These are phyloP conservation scores for Saccharomycopsis amapae DNA, from an alignment of 805 yeast genomes.

Conservation along the genomic window DNA sequence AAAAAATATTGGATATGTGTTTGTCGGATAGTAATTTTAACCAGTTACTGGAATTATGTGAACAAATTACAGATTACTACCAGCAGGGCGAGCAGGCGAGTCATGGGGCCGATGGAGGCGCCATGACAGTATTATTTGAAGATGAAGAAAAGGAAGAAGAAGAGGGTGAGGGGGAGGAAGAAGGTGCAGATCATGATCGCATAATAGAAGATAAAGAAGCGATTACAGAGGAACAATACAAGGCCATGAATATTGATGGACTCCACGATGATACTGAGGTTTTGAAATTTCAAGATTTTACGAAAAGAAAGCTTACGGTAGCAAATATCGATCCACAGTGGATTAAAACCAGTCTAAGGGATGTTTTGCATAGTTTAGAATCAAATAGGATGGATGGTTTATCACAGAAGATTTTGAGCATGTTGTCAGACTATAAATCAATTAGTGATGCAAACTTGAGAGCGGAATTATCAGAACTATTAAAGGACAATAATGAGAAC, in stretches of 20 bases:
- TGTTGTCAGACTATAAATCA: conserved; percentile 33
- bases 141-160: conserved; percentile 33
- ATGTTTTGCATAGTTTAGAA: conserved; percentile 28
- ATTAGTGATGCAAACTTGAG: conserved; percentile 25
- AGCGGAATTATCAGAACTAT: conserved; percentile 2
- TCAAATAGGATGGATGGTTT: conserved; percentile 35
- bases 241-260: conserved; percentile 27
- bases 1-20: conserved; percentile 1
- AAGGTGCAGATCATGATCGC: conserved; percentile 37
- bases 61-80: conserved; percentile 44
- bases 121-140: conserved; percentile 29
- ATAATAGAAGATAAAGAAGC: conserved; percentile 29
- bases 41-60: conserved; percentile 36
- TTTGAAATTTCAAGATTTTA: conserved; percentile 16
- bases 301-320: conserved; percentile 27
- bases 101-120: conserved; percentile 26
- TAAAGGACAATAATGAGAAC: neutral
- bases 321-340: conserved; percentile 42
- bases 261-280: conserved; percentile 24
- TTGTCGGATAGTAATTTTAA: conserved; percentile 3
- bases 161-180: conserved; percentile 29
- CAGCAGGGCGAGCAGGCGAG: conserved; percentile 25
- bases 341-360: conserved; percentile 44
- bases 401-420: conserved; percentile 32
- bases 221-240: conserved; percentile 23